Conservation (phyloP, 2,329 filamentous ascomycete genomes). For the Fonsecaea pugnacius region DNA sequence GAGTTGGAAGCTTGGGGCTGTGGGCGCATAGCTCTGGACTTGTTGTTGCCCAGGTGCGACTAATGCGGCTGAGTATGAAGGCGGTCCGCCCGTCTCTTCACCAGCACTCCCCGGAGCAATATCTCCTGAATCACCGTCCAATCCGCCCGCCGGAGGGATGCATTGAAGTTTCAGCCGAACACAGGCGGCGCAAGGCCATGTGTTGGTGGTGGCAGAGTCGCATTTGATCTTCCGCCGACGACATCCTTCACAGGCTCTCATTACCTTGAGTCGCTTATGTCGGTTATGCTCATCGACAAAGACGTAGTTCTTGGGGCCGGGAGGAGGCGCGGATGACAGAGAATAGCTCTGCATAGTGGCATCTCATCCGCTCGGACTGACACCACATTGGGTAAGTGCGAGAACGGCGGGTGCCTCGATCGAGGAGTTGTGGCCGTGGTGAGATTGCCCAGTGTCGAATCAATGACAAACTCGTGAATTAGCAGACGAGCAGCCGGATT, state of each 20-base stretch:
- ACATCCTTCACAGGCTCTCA: constrained; percentile 96
- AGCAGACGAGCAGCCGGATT: constrained; percentile 2
- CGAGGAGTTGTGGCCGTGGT: constrained; percentile 25
- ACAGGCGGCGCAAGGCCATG: constrained; percentile 95
- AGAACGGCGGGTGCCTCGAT: constrained; percentile 27
- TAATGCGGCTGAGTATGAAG: constrained; percentile 17
- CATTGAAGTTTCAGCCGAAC: constrained; percentile 90
- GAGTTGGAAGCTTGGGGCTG: constrained; percentile 19
- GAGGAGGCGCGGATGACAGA: constrained; percentile 27
- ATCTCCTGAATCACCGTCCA: constrained; percentile 60
- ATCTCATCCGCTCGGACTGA: constrained; percentile 30
- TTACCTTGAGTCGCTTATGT: constrained; percentile 95
- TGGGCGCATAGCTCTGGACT: constrained; percentile 26
- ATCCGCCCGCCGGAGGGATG: constrained; percentile 81
- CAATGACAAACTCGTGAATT: constrained; percentile 17
- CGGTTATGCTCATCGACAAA: constrained; percentile 99
- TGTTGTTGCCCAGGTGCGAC: constrained; percentile 23
- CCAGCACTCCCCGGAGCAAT: constrained; percentile 9
- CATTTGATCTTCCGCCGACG: constrained; percentile 96
- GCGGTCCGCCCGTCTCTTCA: constrained; percentile 21
- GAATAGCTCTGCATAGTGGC: constrained; percentile 37
- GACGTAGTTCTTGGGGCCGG: constrained; percentile 73
- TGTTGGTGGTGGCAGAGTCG: constrained; percentile 94
- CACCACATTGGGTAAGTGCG: constrained; percentile 36
- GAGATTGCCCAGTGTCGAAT: constrained; percentile 11